Percentiles rank a stretch among this genome's conserved stretches.
Conservation (phyloP, 495 filamentous ascomycete species). For the Penicillium diatomitis region DNA sequence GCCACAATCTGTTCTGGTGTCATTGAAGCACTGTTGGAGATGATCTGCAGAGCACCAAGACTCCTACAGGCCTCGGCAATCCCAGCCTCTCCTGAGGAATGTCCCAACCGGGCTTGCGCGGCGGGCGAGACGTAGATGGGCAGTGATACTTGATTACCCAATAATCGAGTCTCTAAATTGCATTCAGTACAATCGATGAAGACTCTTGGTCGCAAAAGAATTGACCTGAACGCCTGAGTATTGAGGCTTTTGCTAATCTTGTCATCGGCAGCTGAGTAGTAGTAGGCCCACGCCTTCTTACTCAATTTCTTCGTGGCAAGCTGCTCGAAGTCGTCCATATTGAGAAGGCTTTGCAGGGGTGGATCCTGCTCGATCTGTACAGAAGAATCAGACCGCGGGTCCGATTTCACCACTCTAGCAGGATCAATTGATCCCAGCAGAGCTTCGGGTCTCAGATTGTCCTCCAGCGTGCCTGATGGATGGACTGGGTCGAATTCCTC, state of each 20-base stretch:
- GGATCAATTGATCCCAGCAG: constrained; percentile 65
- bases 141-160: constrained; percentile 56
- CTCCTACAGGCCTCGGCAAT: constrained; percentile 68
- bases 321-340: constrained; percentile 59
- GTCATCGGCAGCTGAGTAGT: constrained; percentile 82
- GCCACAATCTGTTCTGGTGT: constrained; percentile 78
- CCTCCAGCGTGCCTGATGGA: constrained; percentile 71
- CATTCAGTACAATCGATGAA: constrained; percentile 73
- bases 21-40: constrained; percentile 81
- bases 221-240: constrained; percentile 62
- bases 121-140: constrained; percentile 82
- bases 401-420: background rate
- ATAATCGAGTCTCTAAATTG: constrained; percentile 55
- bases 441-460: constrained; percentile 57
- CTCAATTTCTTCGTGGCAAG: constrained; percentile 63
- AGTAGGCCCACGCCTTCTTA: constrained; percentile 84
- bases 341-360: constrained; percentile 61
- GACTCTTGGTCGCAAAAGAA: constrained; percentile 75
- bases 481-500: constrained; percentile 84
- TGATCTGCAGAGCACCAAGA: constrained; percentile 70
- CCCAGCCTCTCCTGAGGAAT: constrained; percentile 79
- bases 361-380: constrained; percentile 16
- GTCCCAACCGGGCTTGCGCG: constrained; percentile 81
- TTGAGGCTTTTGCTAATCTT: constrained; percentile 68
- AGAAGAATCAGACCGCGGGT: background rate